Percentiles rank a stretch among this genome's conserved stretches.
phyloP scores from a whole-genome alignment of 768 basidiomycete genomes.

The Lactarius indigo region DNA sequence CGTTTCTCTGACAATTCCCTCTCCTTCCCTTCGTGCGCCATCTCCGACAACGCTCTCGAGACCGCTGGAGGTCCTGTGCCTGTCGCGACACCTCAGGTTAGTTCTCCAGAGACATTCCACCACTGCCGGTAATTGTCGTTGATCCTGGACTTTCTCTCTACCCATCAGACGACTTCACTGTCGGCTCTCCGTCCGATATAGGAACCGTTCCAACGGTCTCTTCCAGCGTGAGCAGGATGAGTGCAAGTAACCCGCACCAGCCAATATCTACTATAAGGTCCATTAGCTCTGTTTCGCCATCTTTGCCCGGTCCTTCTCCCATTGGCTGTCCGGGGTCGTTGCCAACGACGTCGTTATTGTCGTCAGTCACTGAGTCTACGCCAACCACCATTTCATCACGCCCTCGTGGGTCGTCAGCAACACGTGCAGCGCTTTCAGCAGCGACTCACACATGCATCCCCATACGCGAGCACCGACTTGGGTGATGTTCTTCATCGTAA shows the following conservation, averaged over 20 bases:
- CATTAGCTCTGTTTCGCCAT: background rate
- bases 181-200: constrained; percentile 8
- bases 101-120: constrained; percentile 3
- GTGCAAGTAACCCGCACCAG: background rate
- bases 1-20: no score
- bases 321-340: constrained; percentile 29
- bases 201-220: background rate
- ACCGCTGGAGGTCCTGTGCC: no score
- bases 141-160: background rate
- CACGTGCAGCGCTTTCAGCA: no score
- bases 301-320: constrained; percentile 29
- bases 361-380: constrained; percentile 21
- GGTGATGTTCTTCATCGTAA: no score
- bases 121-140: background rate
- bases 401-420: no score
- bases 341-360: constrained; percentile 25
- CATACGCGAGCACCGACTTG: no score
- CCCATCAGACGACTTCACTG: background rate
- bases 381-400: constrained; percentile 17
- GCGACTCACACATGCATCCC: no score
- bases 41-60: no score
- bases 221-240: constrained; percentile 2
- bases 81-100: background rate
- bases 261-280: constrained; percentile 11
- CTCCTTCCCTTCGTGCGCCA: no score